Evolutionary conservation across 805 yeast genomes (phyloP), one percentile per base, ranked within the genome.

Genomic region (Clavispora carvajalis): DNA sequence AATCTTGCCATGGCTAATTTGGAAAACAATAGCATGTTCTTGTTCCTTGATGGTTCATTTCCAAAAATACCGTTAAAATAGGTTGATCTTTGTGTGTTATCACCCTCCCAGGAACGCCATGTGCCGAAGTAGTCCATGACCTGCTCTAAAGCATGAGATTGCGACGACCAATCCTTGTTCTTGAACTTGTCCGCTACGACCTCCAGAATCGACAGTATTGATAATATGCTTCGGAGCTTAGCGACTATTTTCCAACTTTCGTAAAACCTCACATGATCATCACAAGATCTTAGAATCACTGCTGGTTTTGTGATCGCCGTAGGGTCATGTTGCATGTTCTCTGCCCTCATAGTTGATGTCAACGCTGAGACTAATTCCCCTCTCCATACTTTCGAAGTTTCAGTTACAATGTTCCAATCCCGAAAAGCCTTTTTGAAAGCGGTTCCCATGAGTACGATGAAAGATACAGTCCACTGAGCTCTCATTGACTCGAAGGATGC

Each of bases 61-160:
- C 60, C 38, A 8, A 49, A 39, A 10, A 45, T 47, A 28, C 50
- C 44, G 4, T 60, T 59, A 51, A 84, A 79, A 18, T 85, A 67
- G 40, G 69, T 76, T 38, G 80, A 73, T 28, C 74, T 65, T n/a
- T 73, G 73, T 17, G 80, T 73, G 51, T 77, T 77, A 23, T 79
- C 70, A 33, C 85, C 82, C 52, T 91, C 99, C 97, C 98, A 90
- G 44, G 80, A 79, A 67, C 97, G 77, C 97, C 98, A 93, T 11
- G 73, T 67, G 0, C 80, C 68, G 52, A 89, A 88, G 1, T 80
- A 69, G 3, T 70, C 63, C 18, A 78, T 58, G 2, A 86, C 85
- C 12, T 71, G 71, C 7, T 67, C 63, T 43, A 70, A 67, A 0
- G 89, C 89, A 45, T 71, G 63, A 0, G 44, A 47, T 0, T 87